These are phyloP conservation scores for Dalbergia oliveri DNA, from an alignment of 306 rosid species.

Conservation along the genomic window DNA sequence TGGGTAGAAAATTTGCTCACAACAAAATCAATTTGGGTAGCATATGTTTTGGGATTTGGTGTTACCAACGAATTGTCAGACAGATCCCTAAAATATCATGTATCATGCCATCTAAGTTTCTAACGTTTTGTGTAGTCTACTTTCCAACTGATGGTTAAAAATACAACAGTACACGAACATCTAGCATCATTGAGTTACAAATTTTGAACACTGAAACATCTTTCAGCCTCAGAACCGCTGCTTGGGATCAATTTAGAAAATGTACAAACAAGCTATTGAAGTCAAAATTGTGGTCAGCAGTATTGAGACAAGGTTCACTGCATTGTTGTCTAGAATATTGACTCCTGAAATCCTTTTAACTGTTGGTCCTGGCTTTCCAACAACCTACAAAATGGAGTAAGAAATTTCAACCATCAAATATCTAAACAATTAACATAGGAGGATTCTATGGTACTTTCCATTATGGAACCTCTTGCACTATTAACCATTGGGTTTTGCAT, in stretches of 20 bases:
- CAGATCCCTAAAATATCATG: conserved; percentile 18
- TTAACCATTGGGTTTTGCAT: conserved; percentile 26
- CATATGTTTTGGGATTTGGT: conserved; percentile 17
- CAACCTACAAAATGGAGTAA: conserved; percentile 63
- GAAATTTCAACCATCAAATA: conserved; percentile 35
- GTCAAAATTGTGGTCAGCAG: conserved; percentile 75
- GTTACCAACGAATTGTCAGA: conserved; percentile 3
- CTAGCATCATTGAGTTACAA: conserved; percentile 28
- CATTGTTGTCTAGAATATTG: conserved; percentile 86
- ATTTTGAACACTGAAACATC: conserved; percentile 27
- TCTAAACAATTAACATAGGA: conserved; percentile 17
- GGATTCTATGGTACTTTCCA: background rate
- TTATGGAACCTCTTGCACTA: conserved; percentile 1
- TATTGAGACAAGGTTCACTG: conserved; percentile 79
- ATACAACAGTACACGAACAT: conserved; percentile 38
- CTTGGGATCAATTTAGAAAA: conserved; percentile 54
- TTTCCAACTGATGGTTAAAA: conserved; percentile 5
- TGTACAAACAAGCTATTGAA: conserved; percentile 62
- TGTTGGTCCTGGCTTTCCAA: conserved; percentile 91
- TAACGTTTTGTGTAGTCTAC: background rate
- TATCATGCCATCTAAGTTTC: conserved; percentile 27
- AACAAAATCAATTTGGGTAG: conserved; percentile 26
- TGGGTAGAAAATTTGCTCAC: conserved; percentile 6
- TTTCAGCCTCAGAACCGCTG: background rate
- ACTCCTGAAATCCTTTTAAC: conserved; percentile 81